A percentile compares a stretch with the other conserved stretches of the same genome.
These are phyloP conservation scores for Whalleya microplaca DNA, from an alignment of 2,329 filamentous ascomycete genomes.

Conservation along the genomic window DNA sequence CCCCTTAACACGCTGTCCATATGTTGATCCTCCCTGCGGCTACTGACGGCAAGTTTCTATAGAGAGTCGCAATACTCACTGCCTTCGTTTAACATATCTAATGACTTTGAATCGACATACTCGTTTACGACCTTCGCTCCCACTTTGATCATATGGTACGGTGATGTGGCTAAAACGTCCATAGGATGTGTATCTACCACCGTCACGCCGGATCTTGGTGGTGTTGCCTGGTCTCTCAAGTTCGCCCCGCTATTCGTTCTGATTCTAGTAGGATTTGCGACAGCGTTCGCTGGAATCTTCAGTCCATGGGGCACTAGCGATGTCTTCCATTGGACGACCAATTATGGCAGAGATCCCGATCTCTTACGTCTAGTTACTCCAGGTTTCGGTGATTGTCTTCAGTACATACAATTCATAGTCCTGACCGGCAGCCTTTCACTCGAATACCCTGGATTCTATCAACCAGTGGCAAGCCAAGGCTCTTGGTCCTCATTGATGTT, in stretches of 20 bases:
- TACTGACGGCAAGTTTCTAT: conserved; percentile 16
- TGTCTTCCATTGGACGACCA: conserved; percentile 95
- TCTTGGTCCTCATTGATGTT: conserved; percentile 93
- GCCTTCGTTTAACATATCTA: conserved; percentile 73
- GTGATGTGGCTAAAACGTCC: conserved; percentile 63
- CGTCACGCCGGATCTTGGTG: conserved; percentile 81
- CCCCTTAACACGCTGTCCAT: background rate
- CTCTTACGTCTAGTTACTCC: conserved; percentile 90
- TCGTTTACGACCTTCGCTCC: conserved; percentile 81
- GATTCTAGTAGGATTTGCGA: conserved; percentile 78
- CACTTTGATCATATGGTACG: conserved; percentile 75
- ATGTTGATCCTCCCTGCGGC: background rate
- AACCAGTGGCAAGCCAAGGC: conserved; percentile 84
- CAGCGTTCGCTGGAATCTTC: conserved; percentile 80
- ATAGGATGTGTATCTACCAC: conserved; percentile 82
- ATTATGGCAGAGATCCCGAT: conserved; percentile 93
- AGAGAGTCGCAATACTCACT: conserved; percentile 46
- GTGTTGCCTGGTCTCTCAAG: conserved; percentile 68
- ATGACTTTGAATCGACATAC: conserved; percentile 81
- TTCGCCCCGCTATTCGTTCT: conserved; percentile 81
- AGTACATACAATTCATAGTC: conserved; percentile 93
- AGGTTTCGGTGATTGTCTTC: conserved; percentile 93
- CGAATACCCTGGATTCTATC: conserved; percentile 91
- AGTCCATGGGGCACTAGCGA: conserved; percentile 94
- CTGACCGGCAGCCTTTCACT: conserved; percentile 86